A percentile compares a stretch with the other conserved stretches of the same genome.
Conservation (phyloP, 129 eudicot genomes). For the Erigeron canadensis region DNA sequence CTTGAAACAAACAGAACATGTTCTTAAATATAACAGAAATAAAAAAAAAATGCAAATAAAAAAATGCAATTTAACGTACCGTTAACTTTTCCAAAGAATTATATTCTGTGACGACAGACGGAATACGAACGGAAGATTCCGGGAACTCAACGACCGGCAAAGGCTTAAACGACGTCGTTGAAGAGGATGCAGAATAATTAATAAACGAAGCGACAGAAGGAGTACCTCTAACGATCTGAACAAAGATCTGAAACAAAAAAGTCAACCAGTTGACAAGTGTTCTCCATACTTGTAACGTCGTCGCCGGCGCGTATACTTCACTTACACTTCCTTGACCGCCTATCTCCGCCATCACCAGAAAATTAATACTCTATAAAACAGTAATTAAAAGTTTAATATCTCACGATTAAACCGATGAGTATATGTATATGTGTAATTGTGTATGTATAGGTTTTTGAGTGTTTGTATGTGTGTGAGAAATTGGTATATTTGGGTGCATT, state of each 20-base stretch:
- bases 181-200: slow-evolving; percentile 43
- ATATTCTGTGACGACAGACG: slow-evolving; percentile 28
- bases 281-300: slow-evolving; percentile 75
- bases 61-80: slow-evolving; percentile 37
- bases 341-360: slow-evolving; percentile 68
- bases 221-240: slow-evolving; percentile 88
- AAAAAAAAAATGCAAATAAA: slow-evolving; percentile 6
- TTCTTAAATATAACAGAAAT: slow-evolving; percentile 5
- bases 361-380: background rate
- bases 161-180: slow-evolving; percentile 71
- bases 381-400: background rate
- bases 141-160: slow-evolving; percentile 67
- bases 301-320: slow-evolving; percentile 87
- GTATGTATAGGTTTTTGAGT: slow-evolving; percentile 27
- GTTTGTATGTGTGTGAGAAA: slow-evolving; percentile 27
- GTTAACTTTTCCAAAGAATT: slow-evolving; percentile 52
- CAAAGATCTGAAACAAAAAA: slow-evolving; percentile 88
- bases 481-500: background rate
- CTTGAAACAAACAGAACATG: background rate
- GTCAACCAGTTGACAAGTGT: slow-evolving; percentile 83
- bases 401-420: slow-evolving; percentile 23
- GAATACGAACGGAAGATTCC: slow-evolving; percentile 36
- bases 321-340: slow-evolving; percentile 49
- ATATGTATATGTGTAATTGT: slow-evolving; percentile 13
- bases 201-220: slow-evolving; percentile 66